Evolutionary conservation across 108 stramenopile species (phyloP).

Genomic region (Stephanodiscus triporus): DNA sequence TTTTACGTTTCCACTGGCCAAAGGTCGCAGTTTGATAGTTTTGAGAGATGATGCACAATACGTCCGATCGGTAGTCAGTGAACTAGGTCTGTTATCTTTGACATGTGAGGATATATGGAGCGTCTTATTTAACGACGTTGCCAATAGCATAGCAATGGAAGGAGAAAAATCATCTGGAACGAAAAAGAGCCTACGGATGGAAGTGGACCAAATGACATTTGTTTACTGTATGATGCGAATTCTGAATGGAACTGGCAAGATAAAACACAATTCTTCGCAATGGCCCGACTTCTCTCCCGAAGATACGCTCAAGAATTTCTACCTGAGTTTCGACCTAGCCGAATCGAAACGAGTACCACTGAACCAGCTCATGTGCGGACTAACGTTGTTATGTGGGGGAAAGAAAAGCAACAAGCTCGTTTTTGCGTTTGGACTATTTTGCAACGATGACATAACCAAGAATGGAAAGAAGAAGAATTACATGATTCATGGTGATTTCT

Average conservation of each 20-base stretch:
- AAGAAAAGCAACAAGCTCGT: constrained; percentile 87
- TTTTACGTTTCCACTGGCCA: constrained; percentile 86
- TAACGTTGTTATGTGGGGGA: constrained; percentile 84
- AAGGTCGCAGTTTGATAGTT: constrained; percentile 77
- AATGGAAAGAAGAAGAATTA: constrained; percentile 51
- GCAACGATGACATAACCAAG: constrained; percentile 48
- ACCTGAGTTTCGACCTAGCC: constrained; percentile 78
- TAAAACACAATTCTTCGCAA: constrained; percentile 35
- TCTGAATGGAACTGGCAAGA: constrained; percentile 47
- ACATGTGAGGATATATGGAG: constrained; percentile 74
- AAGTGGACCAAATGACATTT: constrained; percentile 68
- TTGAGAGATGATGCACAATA: constrained; percentile 84
- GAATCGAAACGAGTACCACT: constrained; percentile 71
- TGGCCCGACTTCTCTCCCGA: constrained; percentile 33
- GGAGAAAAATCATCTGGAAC: constrained; percentile 25
- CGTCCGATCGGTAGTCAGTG: constrained; percentile 76
- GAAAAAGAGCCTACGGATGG: constrained; percentile 40
- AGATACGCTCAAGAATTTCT: constrained; percentile 77
- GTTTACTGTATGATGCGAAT: constrained; percentile 74
- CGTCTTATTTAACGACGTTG: constrained; percentile 41
- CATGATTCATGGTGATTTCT: constrained; percentile 66
- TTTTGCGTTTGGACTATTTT: constrained; percentile 86
- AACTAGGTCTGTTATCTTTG: constrained; percentile 67
- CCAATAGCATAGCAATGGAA: constrained; percentile 32
- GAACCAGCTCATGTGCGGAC: constrained; percentile 89